Evolutionary conservation across 805 yeast genomes (phyloP).

Genomic region (Ascoidea asiatica): DNA sequence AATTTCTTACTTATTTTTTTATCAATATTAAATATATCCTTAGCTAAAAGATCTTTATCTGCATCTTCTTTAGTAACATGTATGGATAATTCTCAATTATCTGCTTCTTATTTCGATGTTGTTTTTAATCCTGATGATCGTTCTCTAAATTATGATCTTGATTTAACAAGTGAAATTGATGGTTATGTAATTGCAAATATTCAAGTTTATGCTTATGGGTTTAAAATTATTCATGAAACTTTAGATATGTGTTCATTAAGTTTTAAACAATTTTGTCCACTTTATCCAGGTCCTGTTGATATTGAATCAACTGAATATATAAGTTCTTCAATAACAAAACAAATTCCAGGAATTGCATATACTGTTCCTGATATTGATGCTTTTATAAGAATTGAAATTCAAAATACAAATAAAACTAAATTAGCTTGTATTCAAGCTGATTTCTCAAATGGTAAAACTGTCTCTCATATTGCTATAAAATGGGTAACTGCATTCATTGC

Average conservation of each 20-base stretch:
- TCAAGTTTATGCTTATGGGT: constrained; percentile 78
- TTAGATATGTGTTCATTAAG: constrained; percentile 49
- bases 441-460: constrained; percentile 68
- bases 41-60: constrained; percentile 23
- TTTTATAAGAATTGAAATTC: constrained; percentile 42
- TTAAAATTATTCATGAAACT: constrained; percentile 42
- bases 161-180: constrained; percentile 52
- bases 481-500: constrained; percentile 93
- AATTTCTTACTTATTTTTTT: not conserved
- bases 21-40: not conserved
- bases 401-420: constrained; percentile 20
- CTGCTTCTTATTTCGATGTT: constrained; percentile 66
- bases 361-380: constrained; percentile 83
- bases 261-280: constrained; percentile 86
- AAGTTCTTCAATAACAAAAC: constrained; percentile 29
- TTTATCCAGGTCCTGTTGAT: constrained; percentile 70
- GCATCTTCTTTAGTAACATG: constrained; percentile 83
- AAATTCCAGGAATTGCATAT: constrained; percentile 77
- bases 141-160: constrained; percentile 54
- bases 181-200: constrained; percentile 58
- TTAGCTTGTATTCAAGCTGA: constrained; percentile 68
- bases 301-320: constrained; percentile 59
- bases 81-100: constrained; percentile 59
- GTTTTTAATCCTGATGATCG: constrained; percentile 59
- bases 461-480: constrained; percentile 65